These are phyloP conservation scores for Colletotrichum spinosum DNA, from an alignment of 2,329 filamentous ascomycete genomes.

Conservation along the genomic window DNA sequence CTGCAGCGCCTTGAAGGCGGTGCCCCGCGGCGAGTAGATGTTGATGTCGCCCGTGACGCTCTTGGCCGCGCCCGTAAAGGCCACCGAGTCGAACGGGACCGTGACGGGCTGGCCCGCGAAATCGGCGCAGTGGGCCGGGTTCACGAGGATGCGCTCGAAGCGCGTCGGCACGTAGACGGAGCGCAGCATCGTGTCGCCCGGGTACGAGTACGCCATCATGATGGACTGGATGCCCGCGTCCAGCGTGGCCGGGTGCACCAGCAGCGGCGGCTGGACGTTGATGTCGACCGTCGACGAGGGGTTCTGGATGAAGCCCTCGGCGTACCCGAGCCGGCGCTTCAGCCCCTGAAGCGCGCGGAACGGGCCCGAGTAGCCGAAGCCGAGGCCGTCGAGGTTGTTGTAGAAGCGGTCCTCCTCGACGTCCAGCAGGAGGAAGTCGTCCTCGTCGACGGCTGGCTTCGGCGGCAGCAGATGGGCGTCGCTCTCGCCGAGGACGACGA, in stretches of 20 bases:
- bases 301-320: neutral
- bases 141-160: slow-evolving; percentile 37
- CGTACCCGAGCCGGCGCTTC: slow-evolving; percentile 5
- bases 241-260: slow-evolving; percentile 47
- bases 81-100: too few species aligned
- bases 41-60: too few species aligned
- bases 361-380: neutral
- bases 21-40: too few species aligned
- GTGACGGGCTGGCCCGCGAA: neutral
- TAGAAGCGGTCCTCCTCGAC: too few species aligned
- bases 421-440: too few species aligned
- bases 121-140: neutral
- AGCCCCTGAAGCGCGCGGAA: slow-evolving; percentile 6
- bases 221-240: slow-evolving; percentile 49
- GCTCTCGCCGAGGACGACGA: too few species aligned
- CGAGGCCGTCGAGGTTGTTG: too few species aligned
- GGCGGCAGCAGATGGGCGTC: too few species aligned
- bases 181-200: slow-evolving; percentile 46
- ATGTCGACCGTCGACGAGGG: neutral
- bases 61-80: too few species aligned
- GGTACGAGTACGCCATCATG: slow-evolving; percentile 46
- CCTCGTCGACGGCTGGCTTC: too few species aligned
- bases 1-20: too few species aligned
- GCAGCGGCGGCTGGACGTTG: neutral
- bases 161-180: slow-evolving; percentile 44